phyloP scores from a whole-genome alignment of 176 grass and related monocot genomes.

The Juncus effusus region DNA sequence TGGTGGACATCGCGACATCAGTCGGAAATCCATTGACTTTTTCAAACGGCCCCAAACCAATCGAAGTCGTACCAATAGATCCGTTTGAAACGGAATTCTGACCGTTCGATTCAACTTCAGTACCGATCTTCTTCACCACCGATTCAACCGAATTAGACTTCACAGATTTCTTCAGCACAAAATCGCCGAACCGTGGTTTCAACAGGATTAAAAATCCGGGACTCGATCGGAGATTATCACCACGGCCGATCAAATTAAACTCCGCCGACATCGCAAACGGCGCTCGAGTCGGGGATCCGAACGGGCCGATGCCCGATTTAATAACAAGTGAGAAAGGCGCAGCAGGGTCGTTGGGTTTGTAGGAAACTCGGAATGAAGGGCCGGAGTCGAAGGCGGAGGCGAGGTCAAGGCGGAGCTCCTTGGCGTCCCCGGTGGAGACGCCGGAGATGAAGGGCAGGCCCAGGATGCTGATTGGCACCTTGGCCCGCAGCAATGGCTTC shows the following conservation, averaged over 20 bases:
- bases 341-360: slow-evolving; percentile 54
- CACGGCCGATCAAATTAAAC: slow-evolving; percentile 54
- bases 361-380: slow-evolving; percentile 59
- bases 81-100: neutral
- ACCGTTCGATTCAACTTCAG: slow-evolving; percentile 24
- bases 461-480: slow-evolving; percentile 69
- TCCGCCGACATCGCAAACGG: slow-evolving; percentile 74
- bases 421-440: slow-evolving; percentile 44
- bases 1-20: slow-evolving; percentile 37
- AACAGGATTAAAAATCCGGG: slow-evolving; percentile 64
- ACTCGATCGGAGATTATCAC: slow-evolving; percentile 3
- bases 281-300: slow-evolving; percentile 47
- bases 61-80: neutral
- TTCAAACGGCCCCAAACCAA: slow-evolving; percentile 38
- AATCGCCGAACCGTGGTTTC: slow-evolving; percentile 75
- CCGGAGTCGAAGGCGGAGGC: slow-evolving; percentile 51
- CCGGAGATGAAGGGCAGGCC: slow-evolving; percentile 77
- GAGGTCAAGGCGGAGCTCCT: slow-evolving; percentile 71
- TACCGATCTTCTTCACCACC: slow-evolving; percentile 20
- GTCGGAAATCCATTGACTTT: slow-evolving; percentile 41
- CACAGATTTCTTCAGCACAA: slow-evolving; percentile 56
- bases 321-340: slow-evolving; percentile 62
- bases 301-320: slow-evolving; percentile 48
- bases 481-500: slow-evolving; percentile 61
- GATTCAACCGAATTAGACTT: slow-evolving; percentile 28